A percentile compares a stretch with the other conserved stretches of the same genome.
Evolutionary conservation across 768 basidiomycete species (phyloP).

Genomic region (Boletellus ananas): DNA sequence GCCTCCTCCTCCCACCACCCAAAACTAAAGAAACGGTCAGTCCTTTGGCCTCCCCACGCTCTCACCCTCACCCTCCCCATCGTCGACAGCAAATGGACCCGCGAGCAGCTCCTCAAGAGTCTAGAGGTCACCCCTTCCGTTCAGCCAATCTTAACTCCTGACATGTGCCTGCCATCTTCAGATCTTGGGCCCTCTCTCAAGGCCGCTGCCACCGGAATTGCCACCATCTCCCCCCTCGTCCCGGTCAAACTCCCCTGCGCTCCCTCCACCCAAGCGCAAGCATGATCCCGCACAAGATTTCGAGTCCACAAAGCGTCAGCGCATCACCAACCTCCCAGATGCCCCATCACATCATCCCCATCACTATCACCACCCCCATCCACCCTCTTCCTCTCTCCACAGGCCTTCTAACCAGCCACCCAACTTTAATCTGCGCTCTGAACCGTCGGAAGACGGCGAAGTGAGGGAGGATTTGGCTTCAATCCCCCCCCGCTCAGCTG

Average conservation of each 20-base stretch:
- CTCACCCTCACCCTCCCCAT: conserved; percentile 23
- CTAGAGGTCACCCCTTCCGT: conserved; percentile 34
- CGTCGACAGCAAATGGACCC: conserved; percentile 30
- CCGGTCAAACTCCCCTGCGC: conserved; percentile 40
- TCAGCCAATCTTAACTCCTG: conserved; percentile 11
- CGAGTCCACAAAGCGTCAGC: conserved; percentile 31
- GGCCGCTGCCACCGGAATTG: conserved; percentile 42
- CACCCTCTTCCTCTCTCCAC: conserved; percentile 15
- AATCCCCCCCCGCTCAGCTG: conserved; percentile 21
- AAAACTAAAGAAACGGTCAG: conserved; percentile 36
- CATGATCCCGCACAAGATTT: conserved; percentile 25
- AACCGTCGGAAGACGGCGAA: conserved; percentile 46
- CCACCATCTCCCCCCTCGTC: conserved; percentile 46
- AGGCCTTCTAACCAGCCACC: conserved; percentile 23
- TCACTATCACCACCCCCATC: conserved; percentile 28
- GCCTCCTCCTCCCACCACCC: conserved; percentile 16
- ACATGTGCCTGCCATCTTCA: conserved; percentile 19
- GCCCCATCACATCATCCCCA: conserved; percentile 26
- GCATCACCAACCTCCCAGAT: conserved; percentile 24
- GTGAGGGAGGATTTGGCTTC: conserved; percentile 38
- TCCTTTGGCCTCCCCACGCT: conserved; percentile 4
- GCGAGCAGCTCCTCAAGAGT: conserved; percentile 38
- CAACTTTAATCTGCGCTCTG: conserved; percentile 32
- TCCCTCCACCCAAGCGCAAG: conserved; percentile 38
- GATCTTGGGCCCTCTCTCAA: conserved; percentile 39